These are phyloP conservation scores for Artemisia annua DNA, from an alignment of 129 eudicot genomes.

Conservation along the genomic window DNA sequence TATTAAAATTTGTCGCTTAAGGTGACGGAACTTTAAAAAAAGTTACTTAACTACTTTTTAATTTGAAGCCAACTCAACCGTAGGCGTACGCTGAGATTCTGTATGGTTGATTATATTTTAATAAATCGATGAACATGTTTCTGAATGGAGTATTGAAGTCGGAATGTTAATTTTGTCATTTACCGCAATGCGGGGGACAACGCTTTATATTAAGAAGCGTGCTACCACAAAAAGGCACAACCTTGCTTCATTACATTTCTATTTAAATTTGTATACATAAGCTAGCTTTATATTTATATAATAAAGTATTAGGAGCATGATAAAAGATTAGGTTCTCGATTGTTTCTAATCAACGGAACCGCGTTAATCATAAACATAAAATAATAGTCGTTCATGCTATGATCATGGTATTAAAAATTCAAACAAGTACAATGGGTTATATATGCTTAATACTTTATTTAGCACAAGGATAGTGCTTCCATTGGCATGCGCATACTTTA, in stretches of 20 bases:
- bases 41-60: neutral
- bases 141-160: slow-evolving; percentile 25
- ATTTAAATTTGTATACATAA: neutral
- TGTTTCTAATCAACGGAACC: slow-evolving; percentile 35
- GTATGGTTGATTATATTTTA: slow-evolving; percentile 9
- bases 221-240: slow-evolving; percentile 45
- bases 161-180: slow-evolving; percentile 59
- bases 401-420: slow-evolving; percentile 2
- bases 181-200: slow-evolving; percentile 46
- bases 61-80: slow-evolving; percentile 24
- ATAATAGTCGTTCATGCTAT: slow-evolving; percentile 26
- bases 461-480: too few relatives aligned
- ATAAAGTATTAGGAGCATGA: neutral
- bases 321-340: slow-evolving; percentile 19
- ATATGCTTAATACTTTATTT: neutral
- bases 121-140: slow-evolving; percentile 37
- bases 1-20: too few relatives aligned
- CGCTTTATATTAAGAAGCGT: slow-evolving; percentile 48
- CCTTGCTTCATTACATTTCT: slow-evolving; percentile 25
- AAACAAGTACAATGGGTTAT: neutral
- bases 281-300: neutral
- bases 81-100: slow-evolving; percentile 29
- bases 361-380: slow-evolving; percentile 13
- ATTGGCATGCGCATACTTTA: too few relatives aligned
- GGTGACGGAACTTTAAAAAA: too few relatives aligned